A percentile compares a stretch with the other conserved stretches of the same genome.
phyloP scores from a whole-genome alignment of 2,329 filamentous ascomycete genomes.

The Emmonsia crescens region DNA sequence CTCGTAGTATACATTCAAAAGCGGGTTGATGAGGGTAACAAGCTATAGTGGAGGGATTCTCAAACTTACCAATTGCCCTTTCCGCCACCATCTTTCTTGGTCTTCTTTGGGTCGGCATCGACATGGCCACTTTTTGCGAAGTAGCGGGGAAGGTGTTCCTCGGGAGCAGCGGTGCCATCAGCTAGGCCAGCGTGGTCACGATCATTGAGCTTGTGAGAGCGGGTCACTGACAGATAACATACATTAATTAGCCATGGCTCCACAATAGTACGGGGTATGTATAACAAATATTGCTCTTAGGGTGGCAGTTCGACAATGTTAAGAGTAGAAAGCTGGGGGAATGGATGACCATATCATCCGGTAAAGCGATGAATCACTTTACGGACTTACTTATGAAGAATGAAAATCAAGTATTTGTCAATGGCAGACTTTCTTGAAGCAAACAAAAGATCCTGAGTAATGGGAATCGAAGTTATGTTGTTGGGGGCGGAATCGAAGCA shows the following conservation, averaged over 20 bases:
- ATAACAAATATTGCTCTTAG: neutral
- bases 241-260: neutral
- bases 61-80: slow-evolving; percentile 79
- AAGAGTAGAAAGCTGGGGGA: neutral
- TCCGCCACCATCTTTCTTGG: slow-evolving; percentile 91
- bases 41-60: neutral
- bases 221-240: slow-evolving; percentile 62
- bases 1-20: neutral
- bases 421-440: neutral
- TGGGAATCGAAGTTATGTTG: neutral
- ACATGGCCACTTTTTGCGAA: slow-evolving; percentile 79
- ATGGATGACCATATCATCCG: neutral
- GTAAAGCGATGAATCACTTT: neutral
- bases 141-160: slow-evolving; percentile 76
- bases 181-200: slow-evolving; percentile 75
- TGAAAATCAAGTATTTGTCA: neutral
- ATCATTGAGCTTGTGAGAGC: slow-evolving; percentile 91
- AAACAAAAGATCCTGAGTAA: neutral
- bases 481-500: neutral
- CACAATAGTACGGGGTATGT: neutral
- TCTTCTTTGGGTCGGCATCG: slow-evolving; percentile 78
- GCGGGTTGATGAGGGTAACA: neutral
- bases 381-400: neutral
- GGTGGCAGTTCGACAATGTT: neutral
- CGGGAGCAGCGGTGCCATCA: slow-evolving; percentile 57